phyloP scores from a whole-genome alignment of 2,329 filamentous ascomycete species.

The Coleophoma cylindrospora region DNA sequence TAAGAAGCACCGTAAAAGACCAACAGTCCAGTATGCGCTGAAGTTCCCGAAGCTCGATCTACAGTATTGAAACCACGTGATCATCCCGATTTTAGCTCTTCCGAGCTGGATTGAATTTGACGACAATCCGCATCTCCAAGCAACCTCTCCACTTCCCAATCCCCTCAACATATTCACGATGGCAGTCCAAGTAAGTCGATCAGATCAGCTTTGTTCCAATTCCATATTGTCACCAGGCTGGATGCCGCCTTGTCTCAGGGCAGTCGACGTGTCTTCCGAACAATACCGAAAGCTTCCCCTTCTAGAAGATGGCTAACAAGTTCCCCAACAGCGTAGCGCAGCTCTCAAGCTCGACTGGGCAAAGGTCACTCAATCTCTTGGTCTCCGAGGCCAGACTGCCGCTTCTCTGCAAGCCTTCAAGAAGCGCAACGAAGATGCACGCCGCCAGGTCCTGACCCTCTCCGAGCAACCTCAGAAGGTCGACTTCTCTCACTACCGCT shows the following conservation, averaged over 20 bases:
- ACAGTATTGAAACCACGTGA: constrained; percentile 14
- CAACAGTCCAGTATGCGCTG: background rate
- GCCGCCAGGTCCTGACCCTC: constrained; percentile 84
- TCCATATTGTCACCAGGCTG: background rate
- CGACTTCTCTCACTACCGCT: constrained; percentile 93
- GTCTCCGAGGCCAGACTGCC: constrained; percentile 92
- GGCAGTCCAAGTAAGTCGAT: constrained; percentile 58
- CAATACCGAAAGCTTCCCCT: constrained; percentile 11
- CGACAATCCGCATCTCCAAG: constrained; percentile 28
- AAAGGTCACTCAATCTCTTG: constrained; percentile 89
- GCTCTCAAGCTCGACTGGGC: constrained; percentile 99
- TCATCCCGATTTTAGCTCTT: constrained; percentile 1
- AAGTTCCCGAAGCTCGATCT: too few relatives aligned
- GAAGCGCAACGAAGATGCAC: constrained; percentile 98
- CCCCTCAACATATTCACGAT: constrained; percentile 50
- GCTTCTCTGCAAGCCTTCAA: constrained; percentile 93
- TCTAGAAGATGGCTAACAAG: constrained; percentile 18
- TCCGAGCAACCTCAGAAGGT: constrained; percentile 79
- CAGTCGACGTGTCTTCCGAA: constrained; percentile 5
- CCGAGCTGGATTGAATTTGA: constrained; percentile 9
- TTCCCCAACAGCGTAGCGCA: constrained; percentile 74
- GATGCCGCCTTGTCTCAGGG: background rate
- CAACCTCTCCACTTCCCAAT: constrained; percentile 46
- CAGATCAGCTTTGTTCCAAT: constrained; percentile 19
- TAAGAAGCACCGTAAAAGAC: background rate